Evolutionary conservation across 2,329 filamentous ascomycete genomes (phyloP), one percentile per base, ranked within the genome.

Genomic region (Beauveria pseudobassiana): DNA sequence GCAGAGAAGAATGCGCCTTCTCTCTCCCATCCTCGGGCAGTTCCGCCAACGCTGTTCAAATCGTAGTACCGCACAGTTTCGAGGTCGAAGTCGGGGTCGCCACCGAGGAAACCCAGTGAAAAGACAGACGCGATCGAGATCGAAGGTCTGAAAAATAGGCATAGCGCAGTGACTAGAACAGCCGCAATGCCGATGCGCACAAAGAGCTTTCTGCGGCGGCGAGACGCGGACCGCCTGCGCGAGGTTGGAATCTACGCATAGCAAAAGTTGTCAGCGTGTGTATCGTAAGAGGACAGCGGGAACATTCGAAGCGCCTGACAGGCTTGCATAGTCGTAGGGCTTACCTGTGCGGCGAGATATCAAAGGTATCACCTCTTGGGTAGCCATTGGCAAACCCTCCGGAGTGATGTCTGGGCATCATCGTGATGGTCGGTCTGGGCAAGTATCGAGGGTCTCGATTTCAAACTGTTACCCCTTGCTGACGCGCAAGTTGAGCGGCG

Each of bases 51-150:
- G 72, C 95, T 91, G 67, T 88, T 89, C 65, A 99, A 81, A 73
- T 99, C 95, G 76, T 98, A 98, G 77, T 99, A 98, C 73, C 93
- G 90, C 64, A 99, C 90, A 1, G 93, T 98, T 74, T 98, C 91
- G 62, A 98, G 85, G 70, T 96, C 87, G 65, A 91, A 84, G 67
- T 90, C 87, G 58, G 88, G 86, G 58, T 79, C 77, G 24, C 82
- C 78, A 45, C 86, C 86, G 56, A 93, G 77, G 42, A 93, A 81
- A 34, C 89, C 90, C 54, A 96, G 79, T 1, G 89, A 89, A 71
- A 78, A 82, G 71, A 78, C 80, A 72, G 77, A 91, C 67, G 77
- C 87, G 69, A 78, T 80, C 67, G 77, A 85, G 74, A 76, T 87
- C 74, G 80, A 80, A 65, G 91, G 85, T 74, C 91, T 90, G 55